Evolutionary conservation across 371 early-diverging fungal genomes (phyloP).

Genomic region (Funneliformis caledonium): DNA sequence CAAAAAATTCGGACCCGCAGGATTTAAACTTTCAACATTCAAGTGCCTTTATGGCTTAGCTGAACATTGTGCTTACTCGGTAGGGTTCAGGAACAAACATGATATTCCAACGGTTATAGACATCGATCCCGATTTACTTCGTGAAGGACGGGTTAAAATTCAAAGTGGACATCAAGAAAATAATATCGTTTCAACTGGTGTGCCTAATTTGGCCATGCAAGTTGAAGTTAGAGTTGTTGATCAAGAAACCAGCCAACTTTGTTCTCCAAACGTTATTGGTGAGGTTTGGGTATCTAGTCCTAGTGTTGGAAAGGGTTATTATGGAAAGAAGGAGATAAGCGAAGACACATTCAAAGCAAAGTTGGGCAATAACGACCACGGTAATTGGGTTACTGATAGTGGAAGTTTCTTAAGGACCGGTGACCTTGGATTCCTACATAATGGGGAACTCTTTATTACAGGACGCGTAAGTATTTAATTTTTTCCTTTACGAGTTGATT

Average conservation of each 20-base stretch:
- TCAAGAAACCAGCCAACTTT: slow-evolving; percentile 21
- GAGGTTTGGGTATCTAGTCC: slow-evolving; percentile 37
- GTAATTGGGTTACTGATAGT: slow-evolving; percentile 20
- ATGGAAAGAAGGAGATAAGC: slow-evolving; percentile 2
- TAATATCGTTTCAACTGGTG: slow-evolving; percentile 29
- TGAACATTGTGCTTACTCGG: slow-evolving; percentile 30
- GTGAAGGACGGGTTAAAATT: slow-evolving; percentile 12
- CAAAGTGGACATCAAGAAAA: neutral
- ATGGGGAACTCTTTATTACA: slow-evolving; percentile 28
- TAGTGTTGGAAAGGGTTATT: slow-evolving; percentile 33
- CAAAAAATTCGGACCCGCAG: slow-evolving; percentile 1
- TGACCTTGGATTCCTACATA: slow-evolving; percentile 32
- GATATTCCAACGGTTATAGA: slow-evolving; percentile 24
- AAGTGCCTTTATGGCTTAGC: slow-evolving; percentile 35
- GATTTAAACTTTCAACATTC: slow-evolving; percentile 35
- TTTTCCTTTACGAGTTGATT: neutral
- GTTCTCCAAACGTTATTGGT: slow-evolving; percentile 29
- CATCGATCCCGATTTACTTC: slow-evolving; percentile 4
- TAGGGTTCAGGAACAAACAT: slow-evolving; percentile 23
- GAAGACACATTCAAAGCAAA: slow-evolving; percentile 24
- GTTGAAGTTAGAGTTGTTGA: slow-evolving; percentile 31
- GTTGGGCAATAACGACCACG: slow-evolving; percentile 9
- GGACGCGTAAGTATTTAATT: slow-evolving; percentile 18
- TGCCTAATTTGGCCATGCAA: slow-evolving; percentile 18
- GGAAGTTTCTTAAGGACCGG: slow-evolving; percentile 32